phyloP scores from a whole-genome alignment of 2,329 filamentous ascomycete species.

The Rhinocladiella similis region DNA sequence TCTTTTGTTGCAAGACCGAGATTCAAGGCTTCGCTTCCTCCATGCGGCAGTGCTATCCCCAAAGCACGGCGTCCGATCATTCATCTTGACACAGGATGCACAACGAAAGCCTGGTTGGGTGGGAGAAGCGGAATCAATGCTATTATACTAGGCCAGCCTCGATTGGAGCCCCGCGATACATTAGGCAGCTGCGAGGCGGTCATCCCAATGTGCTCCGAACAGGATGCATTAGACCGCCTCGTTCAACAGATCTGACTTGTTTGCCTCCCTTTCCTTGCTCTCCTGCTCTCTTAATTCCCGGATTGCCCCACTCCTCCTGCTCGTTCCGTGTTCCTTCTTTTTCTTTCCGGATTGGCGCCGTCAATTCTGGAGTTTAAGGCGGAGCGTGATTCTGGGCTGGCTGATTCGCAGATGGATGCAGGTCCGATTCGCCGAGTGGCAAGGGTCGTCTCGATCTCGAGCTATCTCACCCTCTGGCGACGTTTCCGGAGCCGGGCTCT shows the following conservation, averaged over 20 bases:
- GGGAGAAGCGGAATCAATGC: neutral
- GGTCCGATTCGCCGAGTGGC: slow-evolving; percentile 2
- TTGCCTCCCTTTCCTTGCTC: slow-evolving; percentile 6
- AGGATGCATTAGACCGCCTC: slow-evolving; percentile 2
- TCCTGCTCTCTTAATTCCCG: slow-evolving; percentile 6
- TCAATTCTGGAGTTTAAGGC: slow-evolving; percentile 10
- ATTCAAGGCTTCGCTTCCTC: neutral
- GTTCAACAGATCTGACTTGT: slow-evolving; percentile 3
- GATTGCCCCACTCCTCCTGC: slow-evolving; percentile 5
- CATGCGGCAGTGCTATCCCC: neutral
- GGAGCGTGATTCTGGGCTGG: slow-evolving; percentile 15
- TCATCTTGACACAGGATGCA: neutral
- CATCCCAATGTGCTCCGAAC: neutral
- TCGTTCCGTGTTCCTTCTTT: neutral
- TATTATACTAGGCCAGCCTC: neutral
- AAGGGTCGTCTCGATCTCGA: slow-evolving; percentile 12
- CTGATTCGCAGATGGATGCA: slow-evolving; percentile 10
- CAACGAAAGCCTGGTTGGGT: neutral
- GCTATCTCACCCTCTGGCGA: slow-evolving; percentile 10
- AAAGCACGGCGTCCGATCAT: slow-evolving; percentile 1
- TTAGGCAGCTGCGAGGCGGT: neutral
- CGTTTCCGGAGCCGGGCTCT: slow-evolving; percentile 9
- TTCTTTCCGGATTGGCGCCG: slow-evolving; percentile 11
- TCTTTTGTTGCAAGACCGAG: neutral
- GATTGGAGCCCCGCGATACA: neutral